These are phyloP conservation scores for Didymella arachidicola DNA, from an alignment of 2,329 filamentous ascomycete genomes.

Conservation along the genomic window DNA sequence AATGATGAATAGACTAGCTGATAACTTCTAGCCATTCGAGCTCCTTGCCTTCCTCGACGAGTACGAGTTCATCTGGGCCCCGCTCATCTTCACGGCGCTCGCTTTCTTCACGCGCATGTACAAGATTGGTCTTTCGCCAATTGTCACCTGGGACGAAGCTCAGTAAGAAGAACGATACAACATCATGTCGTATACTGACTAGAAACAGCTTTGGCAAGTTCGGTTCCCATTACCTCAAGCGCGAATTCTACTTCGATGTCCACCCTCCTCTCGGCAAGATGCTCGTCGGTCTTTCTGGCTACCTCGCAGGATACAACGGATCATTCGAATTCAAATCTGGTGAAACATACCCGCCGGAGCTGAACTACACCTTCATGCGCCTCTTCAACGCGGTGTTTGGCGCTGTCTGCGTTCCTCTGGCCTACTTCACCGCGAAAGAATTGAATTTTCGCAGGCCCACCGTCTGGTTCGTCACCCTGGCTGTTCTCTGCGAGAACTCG, in stretches of 20 bases:
- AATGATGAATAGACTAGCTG: slow-evolving; percentile 19
- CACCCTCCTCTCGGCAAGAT: slow-evolving; percentile 98
- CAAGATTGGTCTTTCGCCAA: slow-evolving; percentile 72
- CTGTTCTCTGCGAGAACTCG: slow-evolving; percentile 98
- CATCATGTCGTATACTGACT: slow-evolving; percentile 31
- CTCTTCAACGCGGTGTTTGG: slow-evolving; percentile 97
- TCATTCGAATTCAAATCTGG: slow-evolving; percentile 99
- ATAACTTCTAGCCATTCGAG: slow-evolving; percentile 55
- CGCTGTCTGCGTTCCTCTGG: slow-evolving; percentile 88
- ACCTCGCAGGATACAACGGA: slow-evolving; percentile 96
- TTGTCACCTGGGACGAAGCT: slow-evolving; percentile 79
- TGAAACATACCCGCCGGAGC: slow-evolving; percentile 89
- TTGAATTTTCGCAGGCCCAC: slow-evolving; percentile 84
- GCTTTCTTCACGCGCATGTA: slow-evolving; percentile 73
- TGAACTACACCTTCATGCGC: slow-evolving; percentile 99
- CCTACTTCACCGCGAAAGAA: slow-evolving; percentile 93
- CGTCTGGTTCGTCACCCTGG: slow-evolving; percentile 93
- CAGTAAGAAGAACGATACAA: slow-evolving; percentile 61
- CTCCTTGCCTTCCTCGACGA: slow-evolving; percentile 69
- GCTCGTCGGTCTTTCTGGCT: slow-evolving; percentile 94
- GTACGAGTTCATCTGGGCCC: slow-evolving; percentile 69
- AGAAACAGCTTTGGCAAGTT: slow-evolving; percentile 87
- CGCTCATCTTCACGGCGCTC: slow-evolving; percentile 67
- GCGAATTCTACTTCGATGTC: slow-evolving; percentile 99
- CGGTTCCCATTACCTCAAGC: slow-evolving; percentile 97